Percentiles rank a stretch among this genome's conserved stretches.
Conservation (phyloP, 352 stramenopile genomes). For the Phytopythium sindhum region DNA sequence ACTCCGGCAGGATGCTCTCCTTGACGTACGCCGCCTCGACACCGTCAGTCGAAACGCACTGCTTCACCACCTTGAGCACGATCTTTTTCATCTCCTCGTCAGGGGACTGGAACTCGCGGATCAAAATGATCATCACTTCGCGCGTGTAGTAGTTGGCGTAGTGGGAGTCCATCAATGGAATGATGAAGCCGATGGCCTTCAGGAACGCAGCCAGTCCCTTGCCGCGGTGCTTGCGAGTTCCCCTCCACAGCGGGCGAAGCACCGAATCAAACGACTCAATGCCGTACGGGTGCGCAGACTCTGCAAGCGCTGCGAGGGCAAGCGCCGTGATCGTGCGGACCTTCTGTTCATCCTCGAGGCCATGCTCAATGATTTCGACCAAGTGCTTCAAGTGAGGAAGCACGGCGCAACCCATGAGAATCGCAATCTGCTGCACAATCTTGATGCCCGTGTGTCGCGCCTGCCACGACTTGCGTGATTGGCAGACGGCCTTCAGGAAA, state of each 20-base stretch:
- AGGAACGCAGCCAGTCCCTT: slow-evolving; percentile 98
- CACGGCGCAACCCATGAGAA: slow-evolving; percentile 98
- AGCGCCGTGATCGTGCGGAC: slow-evolving; percentile 98
- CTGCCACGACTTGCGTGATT: slow-evolving; percentile 98
- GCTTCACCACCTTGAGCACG: slow-evolving; percentile 95
- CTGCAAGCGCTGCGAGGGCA: slow-evolving; percentile 95
- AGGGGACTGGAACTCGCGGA: slow-evolving; percentile 97
- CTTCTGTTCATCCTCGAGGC: slow-evolving; percentile 98
- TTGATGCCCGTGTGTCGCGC: slow-evolving; percentile 99
- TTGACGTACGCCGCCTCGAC: slow-evolving; percentile 98
- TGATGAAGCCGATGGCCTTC: slow-evolving; percentile 99
- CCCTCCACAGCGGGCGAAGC: slow-evolving; percentile 96
- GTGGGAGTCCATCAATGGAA: slow-evolving; percentile 99
- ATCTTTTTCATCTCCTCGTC: slow-evolving; percentile 99
- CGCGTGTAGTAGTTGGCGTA: slow-evolving; percentile 99
- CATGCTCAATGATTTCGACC: slow-evolving; percentile 98
- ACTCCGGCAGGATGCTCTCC: slow-evolving; percentile 97
- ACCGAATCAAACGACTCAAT: slow-evolving; percentile 99
- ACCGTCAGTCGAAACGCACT: slow-evolving; percentile 98
- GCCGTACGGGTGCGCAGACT: slow-evolving; percentile 98
- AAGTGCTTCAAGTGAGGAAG: slow-evolving; percentile 97
- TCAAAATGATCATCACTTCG: slow-evolving; percentile 99
- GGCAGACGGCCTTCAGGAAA: slow-evolving; percentile 99
- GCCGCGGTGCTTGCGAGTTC: slow-evolving; percentile 96
- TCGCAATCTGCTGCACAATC: slow-evolving; percentile 99